A percentile compares a stretch with the other conserved stretches of the same genome.
These are phyloP conservation scores for Coprinopsis cinerea DNA, from an alignment of 768 basidiomycete species.

Conservation along the genomic window DNA sequence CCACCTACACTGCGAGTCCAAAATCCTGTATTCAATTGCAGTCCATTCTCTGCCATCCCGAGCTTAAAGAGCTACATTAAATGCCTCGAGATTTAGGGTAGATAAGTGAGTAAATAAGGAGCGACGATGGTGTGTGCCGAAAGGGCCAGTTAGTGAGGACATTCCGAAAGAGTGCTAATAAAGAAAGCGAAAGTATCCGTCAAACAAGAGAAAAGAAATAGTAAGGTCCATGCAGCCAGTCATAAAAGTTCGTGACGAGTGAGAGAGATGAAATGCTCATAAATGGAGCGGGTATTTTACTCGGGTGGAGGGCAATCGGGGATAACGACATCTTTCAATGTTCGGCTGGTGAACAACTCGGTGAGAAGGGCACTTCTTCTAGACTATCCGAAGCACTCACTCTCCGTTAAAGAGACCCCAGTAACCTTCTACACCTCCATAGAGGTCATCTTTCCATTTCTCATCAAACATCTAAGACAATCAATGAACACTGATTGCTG, in stretches of 20 bases:
- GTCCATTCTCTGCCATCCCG: neutral
- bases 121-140: neutral
- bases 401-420: slow-evolving; percentile 44
- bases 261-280: too few relatives aligned
- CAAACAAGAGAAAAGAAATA: neutral
- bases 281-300: slow-evolving; percentile 14
- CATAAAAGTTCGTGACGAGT: slow-evolving; percentile 4
- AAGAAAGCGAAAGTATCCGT: neutral
- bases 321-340: slow-evolving; percentile 63
- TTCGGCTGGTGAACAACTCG: slow-evolving; percentile 39
- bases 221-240: neutral
- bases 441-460: slow-evolving; percentile 66
- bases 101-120: neutral
- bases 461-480: slow-evolving; percentile 64
- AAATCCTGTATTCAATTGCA: too few relatives aligned
- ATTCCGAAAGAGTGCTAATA: neutral
- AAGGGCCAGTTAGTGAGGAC: neutral
- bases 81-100: neutral
- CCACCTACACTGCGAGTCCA: neutral
- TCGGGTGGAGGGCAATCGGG: slow-evolving; percentile 43
- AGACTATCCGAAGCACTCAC: slow-evolving; percentile 23
- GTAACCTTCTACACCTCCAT: slow-evolving; percentile 74
- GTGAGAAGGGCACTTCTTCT: neutral
- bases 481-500: neutral
- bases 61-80: neutral